A percentile compares a stretch with the other conserved stretches of the same genome.
These are phyloP conservation scores for Penicillium ochrochloron DNA, from an alignment of 495 filamentous ascomycete genomes.

Conservation along the genomic window DNA sequence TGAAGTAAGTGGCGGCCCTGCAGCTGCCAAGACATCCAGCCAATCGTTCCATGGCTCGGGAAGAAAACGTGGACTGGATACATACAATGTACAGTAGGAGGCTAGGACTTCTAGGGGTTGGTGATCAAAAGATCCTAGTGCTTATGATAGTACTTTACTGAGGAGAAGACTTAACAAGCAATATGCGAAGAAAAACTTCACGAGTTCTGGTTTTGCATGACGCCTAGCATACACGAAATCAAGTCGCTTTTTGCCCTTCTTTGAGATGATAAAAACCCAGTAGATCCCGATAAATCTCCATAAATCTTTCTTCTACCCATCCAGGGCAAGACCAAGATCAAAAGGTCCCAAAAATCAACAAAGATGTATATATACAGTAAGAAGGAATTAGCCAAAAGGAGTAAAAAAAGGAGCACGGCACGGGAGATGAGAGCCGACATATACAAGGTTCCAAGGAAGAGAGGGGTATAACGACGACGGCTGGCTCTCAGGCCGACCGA, in stretches of 20 bases:
- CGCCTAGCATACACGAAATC: conserved; percentile 19
- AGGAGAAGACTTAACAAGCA: background rate
- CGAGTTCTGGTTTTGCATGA: conserved; percentile 20
- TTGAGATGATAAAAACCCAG: conserved; percentile 4
- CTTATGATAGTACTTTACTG: too few species aligned
- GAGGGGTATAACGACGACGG: conserved; percentile 25
- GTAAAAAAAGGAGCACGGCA: conserved; percentile 23
- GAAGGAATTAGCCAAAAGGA: conserved; percentile 31
- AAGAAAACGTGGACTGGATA: background rate
- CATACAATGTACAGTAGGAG: too few species aligned
- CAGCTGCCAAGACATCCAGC: conserved; percentile 3
- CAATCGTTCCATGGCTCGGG: background rate
- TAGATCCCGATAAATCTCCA: conserved; percentile 21
- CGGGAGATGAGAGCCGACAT: conserved; percentile 35
- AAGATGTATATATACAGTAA: conserved; percentile 45
- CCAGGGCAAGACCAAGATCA: conserved; percentile 27
- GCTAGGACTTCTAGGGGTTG: too few species aligned
- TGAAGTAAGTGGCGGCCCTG: conserved; percentile 9
- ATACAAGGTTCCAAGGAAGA: conserved; percentile 32
- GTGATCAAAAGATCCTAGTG: too few species aligned
- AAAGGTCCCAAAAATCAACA: conserved; percentile 20
- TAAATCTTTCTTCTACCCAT: conserved; percentile 30
- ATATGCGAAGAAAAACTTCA: background rate
- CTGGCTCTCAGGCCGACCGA: conserved; percentile 20
- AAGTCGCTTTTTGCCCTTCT: conserved; percentile 28